phyloP scores from a whole-genome alignment of 208 protist genomes.

The Histomonas meleagridis region DNA sequence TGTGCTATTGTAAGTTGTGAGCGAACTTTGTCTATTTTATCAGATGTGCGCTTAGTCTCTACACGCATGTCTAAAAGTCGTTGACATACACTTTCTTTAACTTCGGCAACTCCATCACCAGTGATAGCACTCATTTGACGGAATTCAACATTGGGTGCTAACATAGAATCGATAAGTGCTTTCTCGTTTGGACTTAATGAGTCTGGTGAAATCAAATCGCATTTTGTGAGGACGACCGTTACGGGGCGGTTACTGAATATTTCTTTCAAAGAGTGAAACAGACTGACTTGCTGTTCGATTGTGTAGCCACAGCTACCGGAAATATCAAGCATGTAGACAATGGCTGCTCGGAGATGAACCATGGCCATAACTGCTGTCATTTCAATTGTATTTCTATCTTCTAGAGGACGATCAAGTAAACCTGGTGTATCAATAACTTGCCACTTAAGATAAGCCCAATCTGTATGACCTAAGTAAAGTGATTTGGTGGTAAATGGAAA shows the following conservation, averaged over 20 bases:
- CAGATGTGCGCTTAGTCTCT: not conserved
- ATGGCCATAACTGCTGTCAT: constrained; percentile 97
- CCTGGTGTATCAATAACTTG: constrained; percentile 99
- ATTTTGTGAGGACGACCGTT: constrained; percentile 97
- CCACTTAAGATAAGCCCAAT: constrained; percentile 94
- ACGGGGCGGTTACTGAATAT: constrained; percentile 98
- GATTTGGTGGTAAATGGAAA: constrained; percentile 99
- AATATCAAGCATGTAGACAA: constrained; percentile 98
- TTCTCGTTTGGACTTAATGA: constrained; percentile 67
- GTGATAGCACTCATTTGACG: constrained; percentile 76
- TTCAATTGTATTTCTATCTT: constrained; percentile 99
- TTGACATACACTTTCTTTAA: constrained; percentile 43
- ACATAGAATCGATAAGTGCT: constrained; percentile 56
- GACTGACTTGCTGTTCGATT: constrained; percentile 74
- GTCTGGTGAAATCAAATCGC: constrained; percentile 78
- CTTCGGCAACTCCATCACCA: constrained; percentile 65
- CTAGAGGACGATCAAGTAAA: constrained; percentile 84
- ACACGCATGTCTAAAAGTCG: not conserved
- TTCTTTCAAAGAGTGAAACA: constrained; percentile 92
- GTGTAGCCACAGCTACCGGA: constrained; percentile 91
- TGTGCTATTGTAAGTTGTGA: not conserved
- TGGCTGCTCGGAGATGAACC: constrained; percentile 64
- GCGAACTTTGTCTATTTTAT: not conserved
- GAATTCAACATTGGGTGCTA: constrained; percentile 41
- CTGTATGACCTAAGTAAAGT: constrained; percentile 96